Evolutionary conservation across 768 basidiomycete genomes (phyloP).

Genomic region (Cystofilobasidium macerans): DNA sequence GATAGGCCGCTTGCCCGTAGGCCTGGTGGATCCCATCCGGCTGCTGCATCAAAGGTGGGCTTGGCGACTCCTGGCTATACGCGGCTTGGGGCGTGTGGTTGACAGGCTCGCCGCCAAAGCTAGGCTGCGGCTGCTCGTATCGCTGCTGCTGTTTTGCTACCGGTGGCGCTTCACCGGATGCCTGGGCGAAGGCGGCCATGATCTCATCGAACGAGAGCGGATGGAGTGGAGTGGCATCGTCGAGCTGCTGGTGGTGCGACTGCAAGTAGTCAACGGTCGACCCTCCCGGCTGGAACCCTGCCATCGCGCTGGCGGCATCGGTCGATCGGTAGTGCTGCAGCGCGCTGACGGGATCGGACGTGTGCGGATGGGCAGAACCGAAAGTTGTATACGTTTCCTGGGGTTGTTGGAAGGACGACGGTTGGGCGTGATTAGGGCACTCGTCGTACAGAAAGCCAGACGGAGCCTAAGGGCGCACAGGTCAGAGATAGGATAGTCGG

Average conservation of each 20-base stretch:
- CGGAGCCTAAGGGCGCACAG: too few species aligned
- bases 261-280: background rate
- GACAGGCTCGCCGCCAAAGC: too few species aligned
- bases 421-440: too few species aligned
- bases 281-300: background rate
- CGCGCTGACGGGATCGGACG: too few species aligned
- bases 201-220: slow-evolving; percentile 1
- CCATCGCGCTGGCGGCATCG: too few species aligned
- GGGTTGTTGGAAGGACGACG: too few species aligned
- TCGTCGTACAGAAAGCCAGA: too few species aligned
- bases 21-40: background rate
- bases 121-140: background rate
- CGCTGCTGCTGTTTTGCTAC: background rate
- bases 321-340: background rate
- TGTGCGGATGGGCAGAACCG: too few species aligned
- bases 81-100: too few species aligned
- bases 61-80: background rate
- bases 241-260: background rate
- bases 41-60: background rate
- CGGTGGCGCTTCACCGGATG: background rate
- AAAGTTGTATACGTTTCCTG: too few species aligned
- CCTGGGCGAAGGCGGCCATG: background rate
- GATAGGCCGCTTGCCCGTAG: too few species aligned
- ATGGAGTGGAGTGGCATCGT: background rate
- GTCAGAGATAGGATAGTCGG: too few species aligned